Base-by-base conservation (phyloP, 2,329 filamentous ascomycete genomes). In the Pseudogymnoascus sp. region DNA sequence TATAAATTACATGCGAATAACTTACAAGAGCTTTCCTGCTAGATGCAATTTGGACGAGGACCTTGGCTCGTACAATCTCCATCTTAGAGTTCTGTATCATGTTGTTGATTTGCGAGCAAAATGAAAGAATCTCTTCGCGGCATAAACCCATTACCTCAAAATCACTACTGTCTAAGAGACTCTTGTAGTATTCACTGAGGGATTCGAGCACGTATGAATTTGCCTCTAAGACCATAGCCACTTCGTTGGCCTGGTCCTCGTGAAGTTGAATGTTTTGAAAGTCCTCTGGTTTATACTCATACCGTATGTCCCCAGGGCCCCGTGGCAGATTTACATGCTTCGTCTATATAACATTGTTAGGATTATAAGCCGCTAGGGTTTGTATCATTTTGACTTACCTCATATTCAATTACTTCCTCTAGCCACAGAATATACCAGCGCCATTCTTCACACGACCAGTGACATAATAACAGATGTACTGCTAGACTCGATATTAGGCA, bases 401-500 rank as follows among this genome's bases (percentile, higher is more conserved):
- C 66, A 29, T 66, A 21, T 31, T 75, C 71, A 1, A 75, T 65
- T 0, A 66, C 61, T 9, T 69, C 66, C 63, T 78, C 76, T 0
- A 78, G 66, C 69, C 69, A 75, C 10, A 69, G 63, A 17, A 78
- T 70, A 63, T 77, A 77, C 66, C 70, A 70, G 29, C 74, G 69
- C 76, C 76, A 79, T n/a, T 74, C 71, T 62, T 76, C 74, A 0
- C 65, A 71, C 3, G 75, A 70, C 76, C 76, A 78, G 29, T 75
- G 67, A 47, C 71, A 74, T 50, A 70, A 73, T 29, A 77, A 61
- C 1, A 76, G 59, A 63, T 78, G 76, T 3, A 70, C 69, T 4
- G 70, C 65, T 4, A 78, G 66, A 59, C 69, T 75, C 1, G 74
- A 70, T 15, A 67, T 63, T 36, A 79, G 74, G 59, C 72, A 74